A percentile compares a stretch with the other conserved stretches of the same genome.
phyloP scores from a whole-genome alignment of 2,329 filamentous ascomycete species.

The Exophiala viscosa region DNA sequence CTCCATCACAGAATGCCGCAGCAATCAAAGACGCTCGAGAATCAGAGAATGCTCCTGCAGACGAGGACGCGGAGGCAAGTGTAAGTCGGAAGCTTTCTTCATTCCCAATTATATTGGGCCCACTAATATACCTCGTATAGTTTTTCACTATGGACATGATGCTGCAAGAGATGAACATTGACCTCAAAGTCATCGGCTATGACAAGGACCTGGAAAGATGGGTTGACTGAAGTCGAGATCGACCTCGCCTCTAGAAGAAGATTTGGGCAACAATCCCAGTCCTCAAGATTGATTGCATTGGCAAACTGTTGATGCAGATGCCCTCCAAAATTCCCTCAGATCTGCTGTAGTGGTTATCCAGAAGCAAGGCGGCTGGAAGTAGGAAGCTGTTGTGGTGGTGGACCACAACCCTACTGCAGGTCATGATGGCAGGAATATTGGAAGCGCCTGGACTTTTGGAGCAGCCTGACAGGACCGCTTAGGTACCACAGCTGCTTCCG shows the following conservation, averaged over 20 bases:
- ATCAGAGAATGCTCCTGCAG: constrained; percentile 33
- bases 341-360: too few species aligned
- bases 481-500: too few species aligned
- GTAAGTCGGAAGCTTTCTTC: constrained; percentile 18
- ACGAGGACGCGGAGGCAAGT: constrained; percentile 31
- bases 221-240: constrained; percentile 44
- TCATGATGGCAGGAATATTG: too few species aligned
- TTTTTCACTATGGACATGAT: constrained; percentile 68
- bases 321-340: too few species aligned
- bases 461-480: neutral
- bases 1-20: constrained; percentile 29
- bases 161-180: constrained; percentile 63
- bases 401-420: too few species aligned
- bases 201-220: constrained; percentile 57
- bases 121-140: constrained; percentile 36
- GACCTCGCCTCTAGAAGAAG: too few species aligned
- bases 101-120: constrained; percentile 7
- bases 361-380: too few species aligned
- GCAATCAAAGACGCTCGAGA: constrained; percentile 38
- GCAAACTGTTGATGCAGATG: too few species aligned
- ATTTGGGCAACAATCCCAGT: too few species aligned
- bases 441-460: too few species aligned
- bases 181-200: constrained; percentile 60
- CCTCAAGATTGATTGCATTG: too few species aligned
- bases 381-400: too few species aligned